Percentiles rank a stretch among this genome's conserved stretches.
Conservation (phyloP, 352 stramenopile species). For the Phytopythium montanum region DNA sequence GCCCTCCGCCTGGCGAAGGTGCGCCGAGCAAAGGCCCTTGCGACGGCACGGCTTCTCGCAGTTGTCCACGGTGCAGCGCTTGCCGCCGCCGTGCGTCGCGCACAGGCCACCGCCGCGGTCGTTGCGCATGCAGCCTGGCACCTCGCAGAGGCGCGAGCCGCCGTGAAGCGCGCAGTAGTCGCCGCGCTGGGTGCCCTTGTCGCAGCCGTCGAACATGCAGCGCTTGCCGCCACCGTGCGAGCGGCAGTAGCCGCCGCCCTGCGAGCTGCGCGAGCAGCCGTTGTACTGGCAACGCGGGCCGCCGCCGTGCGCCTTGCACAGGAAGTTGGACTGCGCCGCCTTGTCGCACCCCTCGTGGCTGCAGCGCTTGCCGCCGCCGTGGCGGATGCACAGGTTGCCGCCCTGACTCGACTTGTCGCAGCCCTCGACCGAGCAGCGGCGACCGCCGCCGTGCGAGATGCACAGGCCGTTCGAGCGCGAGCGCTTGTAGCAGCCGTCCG, state of each 20-base stretch:
- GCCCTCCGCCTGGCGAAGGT: constrained; percentile 30
- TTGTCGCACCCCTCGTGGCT: constrained; percentile 58
- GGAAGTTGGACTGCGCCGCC: constrained; percentile 59
- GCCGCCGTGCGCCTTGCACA: constrained; percentile 69
- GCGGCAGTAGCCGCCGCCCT: constrained; percentile 74
- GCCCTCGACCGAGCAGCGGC: constrained; percentile 53
- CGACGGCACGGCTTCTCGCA: constrained; percentile 47
- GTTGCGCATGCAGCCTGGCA: constrained; percentile 57
- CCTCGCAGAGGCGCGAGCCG: constrained; percentile 57
- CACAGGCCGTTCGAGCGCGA: constrained; percentile 69
- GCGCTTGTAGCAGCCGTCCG: constrained; percentile 63
- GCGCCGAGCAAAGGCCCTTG: constrained; percentile 43
- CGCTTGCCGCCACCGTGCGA: constrained; percentile 81
- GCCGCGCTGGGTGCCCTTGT: constrained; percentile 82
- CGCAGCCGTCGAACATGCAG: constrained; percentile 77
- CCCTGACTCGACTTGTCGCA: constrained; percentile 63
- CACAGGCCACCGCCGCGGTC: constrained; percentile 50
- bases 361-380: constrained; percentile 66
- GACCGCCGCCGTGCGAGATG: constrained; percentile 65
- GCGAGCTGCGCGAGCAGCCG: constrained; percentile 38
- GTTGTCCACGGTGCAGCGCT: constrained; percentile 65
- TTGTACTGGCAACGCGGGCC: constrained; percentile 50
- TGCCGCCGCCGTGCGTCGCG: constrained; percentile 71
- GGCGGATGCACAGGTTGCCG: constrained; percentile 66
- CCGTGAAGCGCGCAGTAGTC: constrained; percentile 82